Conservation (phyloP, 1,284 basidiomycete species). For the Cystobasidium slooffiae region DNA sequence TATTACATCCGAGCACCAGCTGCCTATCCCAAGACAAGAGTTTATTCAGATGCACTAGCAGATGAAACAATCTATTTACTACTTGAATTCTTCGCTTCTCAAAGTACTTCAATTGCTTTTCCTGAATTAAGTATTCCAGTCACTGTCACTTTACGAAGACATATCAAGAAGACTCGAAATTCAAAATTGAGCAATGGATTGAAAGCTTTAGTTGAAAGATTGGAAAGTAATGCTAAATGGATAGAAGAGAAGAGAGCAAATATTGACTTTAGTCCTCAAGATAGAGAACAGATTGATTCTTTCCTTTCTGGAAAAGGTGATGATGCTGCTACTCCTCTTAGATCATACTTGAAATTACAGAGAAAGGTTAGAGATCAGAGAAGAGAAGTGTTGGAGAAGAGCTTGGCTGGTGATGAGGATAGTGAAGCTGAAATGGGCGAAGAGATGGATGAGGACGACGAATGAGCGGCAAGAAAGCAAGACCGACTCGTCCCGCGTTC, state of each 20-base stretch:
- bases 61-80: conserved; percentile 82
- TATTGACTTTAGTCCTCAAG: conserved; percentile 74
- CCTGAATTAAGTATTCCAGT: conserved; percentile 91
- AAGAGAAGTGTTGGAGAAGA: conserved; percentile 58
- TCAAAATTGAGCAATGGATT: conserved; percentile 67
- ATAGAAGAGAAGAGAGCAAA: conserved; percentile 70
- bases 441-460: conserved; percentile 38
- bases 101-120: conserved; percentile 79
- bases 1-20: conserved; percentile 84
- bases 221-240: conserved; percentile 82
- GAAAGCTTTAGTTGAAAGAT: conserved; percentile 77
- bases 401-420: conserved; percentile 38
- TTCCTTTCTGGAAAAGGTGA: conserved; percentile 67
- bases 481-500: not conserved
- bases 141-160: conserved; percentile 70
- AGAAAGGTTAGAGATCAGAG: conserved; percentile 78
- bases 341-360: conserved; percentile 67
- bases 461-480: not conserved
- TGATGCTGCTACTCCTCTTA: conserved; percentile 68
- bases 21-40: conserved; percentile 83
- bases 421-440: conserved; percentile 18
- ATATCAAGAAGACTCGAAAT: conserved; percentile 64
- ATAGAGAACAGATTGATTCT: conserved; percentile 68
- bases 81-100: conserved; percentile 72
- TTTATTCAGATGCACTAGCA: conserved; percentile 80